Evolutionary conservation across 148 eudicot species (phyloP).

Genomic region (Hydrangea macrophylla): DNA sequence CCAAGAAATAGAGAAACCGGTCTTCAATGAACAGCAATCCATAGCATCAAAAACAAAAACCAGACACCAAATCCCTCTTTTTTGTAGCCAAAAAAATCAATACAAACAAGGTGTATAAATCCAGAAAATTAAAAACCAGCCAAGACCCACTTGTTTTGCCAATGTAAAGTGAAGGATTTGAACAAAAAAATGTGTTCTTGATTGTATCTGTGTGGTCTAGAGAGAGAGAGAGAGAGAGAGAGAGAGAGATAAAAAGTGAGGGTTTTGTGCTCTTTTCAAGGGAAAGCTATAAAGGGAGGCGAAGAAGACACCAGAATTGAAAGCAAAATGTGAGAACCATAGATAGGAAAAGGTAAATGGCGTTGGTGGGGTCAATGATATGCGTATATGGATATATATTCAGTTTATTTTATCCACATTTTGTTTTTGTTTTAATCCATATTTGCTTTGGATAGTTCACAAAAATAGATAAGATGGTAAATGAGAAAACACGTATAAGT

Average conservation of each 20-base stretch:
- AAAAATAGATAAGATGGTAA: neutral
- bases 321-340: neutral
- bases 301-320: neutral
- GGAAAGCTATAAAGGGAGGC: neutral
- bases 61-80: slow-evolving; percentile 4
- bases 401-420: slow-evolving; percentile 5
- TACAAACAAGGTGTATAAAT: neutral
- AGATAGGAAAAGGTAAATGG: neutral
- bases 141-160: neutral
- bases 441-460: neutral
- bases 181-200: neutral
- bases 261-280: neutral
- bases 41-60: slow-evolving; percentile 11
- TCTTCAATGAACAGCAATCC: slow-evolving; percentile 23
- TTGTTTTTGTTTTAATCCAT: neutral
- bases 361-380: slow-evolving; percentile 5
- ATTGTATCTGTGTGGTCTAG: neutral
- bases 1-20: slow-evolving; percentile 24
- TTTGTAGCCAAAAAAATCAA: slow-evolving; percentile 7
- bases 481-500: too few relatives aligned
- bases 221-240: neutral
- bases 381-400: neutral
- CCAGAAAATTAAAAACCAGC: neutral
- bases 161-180: neutral
- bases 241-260: neutral